Evolutionary conservation across 2,329 filamentous ascomycete genomes (phyloP).

Genomic region (Aspergillus ustus): DNA sequence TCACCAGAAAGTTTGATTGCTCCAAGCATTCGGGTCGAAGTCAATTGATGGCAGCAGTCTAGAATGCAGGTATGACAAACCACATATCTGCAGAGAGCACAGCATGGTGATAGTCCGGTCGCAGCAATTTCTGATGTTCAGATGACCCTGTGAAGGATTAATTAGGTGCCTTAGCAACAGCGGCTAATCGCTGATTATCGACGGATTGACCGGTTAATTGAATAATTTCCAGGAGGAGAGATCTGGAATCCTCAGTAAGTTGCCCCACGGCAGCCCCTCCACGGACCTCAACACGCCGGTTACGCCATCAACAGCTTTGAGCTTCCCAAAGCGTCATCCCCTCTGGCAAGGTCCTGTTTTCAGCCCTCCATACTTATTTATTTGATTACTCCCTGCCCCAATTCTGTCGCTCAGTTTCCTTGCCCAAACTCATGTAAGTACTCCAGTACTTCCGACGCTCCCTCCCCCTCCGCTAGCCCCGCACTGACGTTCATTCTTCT

Average conservation of each 20-base stretch:
- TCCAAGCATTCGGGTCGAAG: neutral
- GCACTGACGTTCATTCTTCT: constrained; percentile 30
- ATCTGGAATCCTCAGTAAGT: constrained; percentile 7
- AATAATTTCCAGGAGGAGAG: neutral
- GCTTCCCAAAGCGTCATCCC: constrained; percentile 20
- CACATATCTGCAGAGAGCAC: neutral
- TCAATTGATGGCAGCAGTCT: constrained; percentile 1
- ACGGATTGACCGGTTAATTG: constrained; percentile 4
- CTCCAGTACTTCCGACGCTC: neutral
- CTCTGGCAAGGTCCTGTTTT: constrained; percentile 16
- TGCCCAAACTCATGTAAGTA: constrained; percentile 13
- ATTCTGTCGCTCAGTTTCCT: constrained; percentile 8
- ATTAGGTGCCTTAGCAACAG: neutral
- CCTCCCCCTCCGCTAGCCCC: constrained; percentile 24
- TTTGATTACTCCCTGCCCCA: constrained; percentile 16
- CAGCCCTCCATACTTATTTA: constrained; percentile 16
- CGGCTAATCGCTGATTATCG: constrained; percentile 22
- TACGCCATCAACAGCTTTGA: constrained; percentile 26
- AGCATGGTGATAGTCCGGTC: neutral
- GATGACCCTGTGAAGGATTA: constrained; percentile 9
- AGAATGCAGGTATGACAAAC: constrained; percentile 21
- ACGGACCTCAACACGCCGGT: constrained; percentile 30
- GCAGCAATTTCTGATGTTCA: constrained; percentile 11
- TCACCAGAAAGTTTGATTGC: neutral
- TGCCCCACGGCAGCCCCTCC: constrained; percentile 26